Evolutionary conservation across 805 yeast species (phyloP), one percentile per base, ranked within the genome.

Genomic region (Scheffersomyces ergatensis): DNA sequence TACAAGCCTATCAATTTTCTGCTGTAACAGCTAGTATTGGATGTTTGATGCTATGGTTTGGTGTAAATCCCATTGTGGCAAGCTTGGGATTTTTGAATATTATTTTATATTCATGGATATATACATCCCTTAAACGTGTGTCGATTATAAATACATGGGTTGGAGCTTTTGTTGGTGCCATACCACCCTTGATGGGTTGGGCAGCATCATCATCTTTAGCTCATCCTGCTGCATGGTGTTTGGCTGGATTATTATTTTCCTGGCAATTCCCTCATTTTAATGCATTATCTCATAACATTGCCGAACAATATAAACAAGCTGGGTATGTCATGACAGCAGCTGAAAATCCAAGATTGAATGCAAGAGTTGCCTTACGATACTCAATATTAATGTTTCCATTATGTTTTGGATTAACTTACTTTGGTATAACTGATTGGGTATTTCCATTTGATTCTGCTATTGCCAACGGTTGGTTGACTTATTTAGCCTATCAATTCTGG

Each of bases 261-360:
- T 93, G 99, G 99, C 99, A 93, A 63, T 93, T 93, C 62, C 99
- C 99, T 2, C 99, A 93, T 61, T 93, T 93, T 70, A 93, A 92
- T 65, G 79, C 97, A 0, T 75, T 93, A 36, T 83, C 95, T 38
- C 97, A 90, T 63, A 84, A 84, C 50, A 82, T 93, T 44, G 83
- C 89, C 37, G 83, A 82, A 40, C 97, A 93, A 57, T 93, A 93
- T 59, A 83, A 85, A 53, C 72, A 75, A 36, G 99, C 99, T 0
- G 99, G 99, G 0, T 93, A 93, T 62, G 89, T 89, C n/a, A 93
- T 93, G 99, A 77, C 97, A 0, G 95, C 96, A 0, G 90, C 86
- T 68, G 90, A 83, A 47, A 87, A 92, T 55, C 99, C 99, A 2
- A 78, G 78, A 43, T 67, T 93, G 37, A 93, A 93, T 58, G 97